Evolutionary conservation across 306 rosid species (phyloP), one percentile per base, ranked within the genome.

Genomic region (Oxytropis ochrocephala): DNA sequence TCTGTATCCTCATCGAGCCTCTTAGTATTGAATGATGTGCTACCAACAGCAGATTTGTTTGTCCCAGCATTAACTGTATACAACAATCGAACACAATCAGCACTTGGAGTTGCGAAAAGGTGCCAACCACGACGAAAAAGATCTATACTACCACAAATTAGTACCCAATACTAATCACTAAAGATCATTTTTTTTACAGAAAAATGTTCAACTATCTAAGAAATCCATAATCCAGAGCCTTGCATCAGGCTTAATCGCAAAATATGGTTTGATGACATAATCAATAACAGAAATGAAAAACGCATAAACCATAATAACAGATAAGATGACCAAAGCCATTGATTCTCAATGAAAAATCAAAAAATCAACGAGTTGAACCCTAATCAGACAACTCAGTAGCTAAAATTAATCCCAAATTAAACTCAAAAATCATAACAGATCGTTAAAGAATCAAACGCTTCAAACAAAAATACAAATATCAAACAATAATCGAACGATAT

Each of bases 1-100:
- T 91, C 97, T 0, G 96, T 85, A 80, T 91, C 96, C 1, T 91
- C 96, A 69, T 91, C 97, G 8, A 91, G 80, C 85, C 88, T 89
- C 89, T 93, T 87, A 16, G 97, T 89, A 76, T 91, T 91, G 77
- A 91, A 62, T 27, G 94, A 68, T 13, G 97, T 91, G 79, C 94
- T 75, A 78, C 96, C 87, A 5, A 91, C 84, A 7, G 97, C 97
- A 47, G 97, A 85, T 73, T 79, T 89, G 57, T 91, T 91, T 42
- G 91, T 85, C 8, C 91, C 97, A 57, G 92, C 96, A 72, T 75
- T 74, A 69, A 12, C 83, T 79, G 73, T 39, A 74, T 6, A 44
- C 7, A 74, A 62, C 17, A 61, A 57, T 1, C 33, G 1, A 43
- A 51, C 66, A 59, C 70, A 67, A 66, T 73, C 66, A 73, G 2